Evolutionary conservation across 805 yeast genomes (phyloP), one percentile per base, ranked within the genome.

Genomic region (Blastobotrys mokoenaii): DNA sequence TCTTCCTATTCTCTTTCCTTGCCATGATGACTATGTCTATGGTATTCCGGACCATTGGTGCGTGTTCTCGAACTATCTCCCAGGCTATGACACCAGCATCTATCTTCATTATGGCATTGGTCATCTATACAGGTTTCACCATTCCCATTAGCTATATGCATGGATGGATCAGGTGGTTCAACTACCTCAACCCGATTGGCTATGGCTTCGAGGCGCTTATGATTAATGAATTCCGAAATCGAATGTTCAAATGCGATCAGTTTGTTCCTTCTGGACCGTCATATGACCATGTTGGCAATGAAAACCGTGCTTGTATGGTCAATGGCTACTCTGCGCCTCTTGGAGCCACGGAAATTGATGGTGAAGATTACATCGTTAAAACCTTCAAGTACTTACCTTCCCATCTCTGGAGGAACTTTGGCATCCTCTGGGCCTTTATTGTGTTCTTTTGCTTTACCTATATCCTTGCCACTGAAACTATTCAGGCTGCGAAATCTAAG

Each of bases 401-500:
- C 6, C 79, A 80, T 60, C 66, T 70, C 57, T 80, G 86, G 85
- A 71, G 84, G 65, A 74, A 79, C 53, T 70, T 67, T 49, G 85
- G 89, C 60, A 80, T 84, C 51, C 61, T 70, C 34, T 41, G 79
- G 48, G 86, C 71, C 1, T 84, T 72, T 57, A 62, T 65, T 18
- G 46, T 80, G 38, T 70, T 77, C 61, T 79, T 82, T 63, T 68
- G 80, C 44, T 56, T 51, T 43, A 66, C 74, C 9, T 81, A 82
- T 59, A 60, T 83, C 48, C 31, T 65, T 2, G 66, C 77, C 47
- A 71, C 77, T 44, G 89, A 83, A 59, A 29, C 43, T 29, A 54
- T 56, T 22, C 63, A 59, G 57, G 57, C 61, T 47, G 40, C 54
- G 29, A 60, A 62, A 18, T 63, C 67, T 30, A 53, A 57, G 47